Evolutionary conservation across 2,329 filamentous ascomycete genomes (phyloP).

Genomic region (Cadophora gregata): DNA sequence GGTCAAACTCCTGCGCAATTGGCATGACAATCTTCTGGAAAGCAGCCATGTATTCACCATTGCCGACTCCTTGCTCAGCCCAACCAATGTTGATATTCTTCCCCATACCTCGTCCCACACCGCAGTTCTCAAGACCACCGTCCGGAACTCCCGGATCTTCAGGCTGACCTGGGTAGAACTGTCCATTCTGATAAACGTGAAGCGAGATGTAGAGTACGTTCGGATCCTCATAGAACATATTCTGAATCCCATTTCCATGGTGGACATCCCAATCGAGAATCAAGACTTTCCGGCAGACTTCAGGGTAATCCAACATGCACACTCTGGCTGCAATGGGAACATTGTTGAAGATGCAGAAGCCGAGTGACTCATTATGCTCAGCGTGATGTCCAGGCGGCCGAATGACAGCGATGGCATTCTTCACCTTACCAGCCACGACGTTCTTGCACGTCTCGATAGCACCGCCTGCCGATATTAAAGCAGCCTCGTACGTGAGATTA

Average conservation of each 20-base stretch:
- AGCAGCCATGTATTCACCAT: constrained; percentile 95
- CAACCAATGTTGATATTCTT: constrained; percentile 72
- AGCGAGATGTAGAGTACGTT: constrained; percentile 96
- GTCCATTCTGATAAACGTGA: constrained; percentile 84
- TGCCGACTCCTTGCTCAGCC: constrained; percentile 82
- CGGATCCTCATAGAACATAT: constrained; percentile 93
- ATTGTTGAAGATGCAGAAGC: constrained; percentile 98
- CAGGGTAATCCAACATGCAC: constrained; percentile 81
- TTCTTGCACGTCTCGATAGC: constrained; percentile 95
- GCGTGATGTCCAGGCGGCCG: constrained; percentile 95
- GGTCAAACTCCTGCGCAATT: constrained; percentile 90
- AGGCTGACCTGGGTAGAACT: constrained; percentile 80
- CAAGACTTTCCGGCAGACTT: constrained; percentile 83
- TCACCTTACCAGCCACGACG: constrained; percentile 82
- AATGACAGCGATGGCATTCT: constrained; percentile 95
- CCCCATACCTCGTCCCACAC: constrained; percentile 59
- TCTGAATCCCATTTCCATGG: constrained; percentile 90
- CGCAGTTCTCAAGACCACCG: constrained; percentile 65
- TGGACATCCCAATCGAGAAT: constrained; percentile 92
- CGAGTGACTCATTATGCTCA: constrained; percentile 83
- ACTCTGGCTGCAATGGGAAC: constrained; percentile 90
- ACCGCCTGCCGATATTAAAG: constrained; percentile 84
- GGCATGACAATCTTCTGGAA: constrained; percentile 98
- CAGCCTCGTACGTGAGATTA: constrained; percentile 78
- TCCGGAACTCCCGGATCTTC: constrained; percentile 66